phyloP scores from a whole-genome alignment of 1,284 basidiomycete species.

The Leccinum huronense region DNA sequence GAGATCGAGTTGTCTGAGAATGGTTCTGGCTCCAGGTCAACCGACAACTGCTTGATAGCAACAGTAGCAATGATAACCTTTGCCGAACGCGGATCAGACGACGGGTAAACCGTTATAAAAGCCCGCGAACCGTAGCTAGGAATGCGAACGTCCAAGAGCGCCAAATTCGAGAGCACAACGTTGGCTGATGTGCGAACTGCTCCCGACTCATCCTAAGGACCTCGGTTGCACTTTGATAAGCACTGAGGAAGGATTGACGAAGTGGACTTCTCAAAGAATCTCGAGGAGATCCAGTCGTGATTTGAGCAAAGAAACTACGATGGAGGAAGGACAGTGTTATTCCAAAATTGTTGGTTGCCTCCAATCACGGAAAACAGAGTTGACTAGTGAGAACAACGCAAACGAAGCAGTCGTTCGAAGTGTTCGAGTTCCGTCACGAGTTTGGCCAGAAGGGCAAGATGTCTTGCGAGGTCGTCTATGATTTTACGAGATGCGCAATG shows the following conservation, averaged over 20 bases:
- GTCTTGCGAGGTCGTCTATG: no score
- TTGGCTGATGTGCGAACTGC: constrained; percentile 42
- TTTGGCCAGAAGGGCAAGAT: no score
- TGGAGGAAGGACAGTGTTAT: constrained; percentile 50
- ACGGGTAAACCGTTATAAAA: not conserved
- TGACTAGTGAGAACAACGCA: constrained; percentile 16
- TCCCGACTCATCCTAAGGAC: constrained; percentile 39
- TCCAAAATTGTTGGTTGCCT: not conserved
- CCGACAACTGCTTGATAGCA: constrained; percentile 40
- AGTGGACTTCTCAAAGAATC: constrained; percentile 43
- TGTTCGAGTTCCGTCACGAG: no score
- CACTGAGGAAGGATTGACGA: constrained; percentile 42
- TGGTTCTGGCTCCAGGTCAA: constrained; percentile 42
- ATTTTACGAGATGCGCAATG: no score
- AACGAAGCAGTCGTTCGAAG: no score
- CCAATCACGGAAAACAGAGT: not conserved
- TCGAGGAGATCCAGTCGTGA: constrained; percentile 42
- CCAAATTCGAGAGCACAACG: constrained; percentile 44
- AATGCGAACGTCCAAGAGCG: constrained; percentile 50
- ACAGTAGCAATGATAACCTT: constrained; percentile 48
- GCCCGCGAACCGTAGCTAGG: constrained; percentile 42
- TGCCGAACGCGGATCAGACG: constrained; percentile 5
- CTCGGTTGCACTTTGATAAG: constrained; percentile 45
- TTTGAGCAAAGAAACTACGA: constrained; percentile 48
- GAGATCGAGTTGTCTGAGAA: constrained; percentile 40